Evolutionary conservation across 1,139 yeast genomes (phyloP), one percentile per base, ranked within the genome.

Genomic region (Magnusiomyces tetraspermus): DNA sequence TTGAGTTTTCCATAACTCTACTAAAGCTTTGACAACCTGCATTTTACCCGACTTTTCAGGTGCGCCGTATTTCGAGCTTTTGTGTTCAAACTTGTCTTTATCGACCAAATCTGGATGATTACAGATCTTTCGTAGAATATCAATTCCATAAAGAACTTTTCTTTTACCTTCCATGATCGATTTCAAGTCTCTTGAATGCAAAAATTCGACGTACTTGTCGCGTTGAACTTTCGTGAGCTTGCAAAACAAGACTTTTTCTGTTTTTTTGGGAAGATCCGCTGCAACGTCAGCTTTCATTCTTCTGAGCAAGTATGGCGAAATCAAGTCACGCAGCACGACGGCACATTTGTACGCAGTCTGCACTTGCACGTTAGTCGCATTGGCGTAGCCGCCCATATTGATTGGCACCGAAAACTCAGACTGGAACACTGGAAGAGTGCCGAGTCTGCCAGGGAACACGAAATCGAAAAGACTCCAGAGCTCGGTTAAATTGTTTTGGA

Each of bases 271-370:
- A 51, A 92, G 69, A 65, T 94, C 99, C 53, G 87, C 83, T 0
- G 99, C 99, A n/a, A 92, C 98, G 64, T 94, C 98, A 17, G 83
- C 80, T 66, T 92, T 92, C 67, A 94, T 81, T 50, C 99, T 72
- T 57, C 99, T 73, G 49, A 92, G 70, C 55, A 92, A 70, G 66
- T 90, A 92, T 0, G 98, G 98, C 1, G 96, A 81, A 8, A 92
- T 88, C 60, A 92, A 70, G 61, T 92, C 96, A 52, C 96, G 75
- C 50, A 92, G 69, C 1, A 92, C 84, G 8, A 90, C 95, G 0
- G 98, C 98, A 72, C 97, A 92, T 66, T 89, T 89, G 65, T 86
- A 90, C 1, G 97, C 97, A 0, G 97, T 84, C 65, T 92, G 97
- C 0, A 94, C 97, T 64, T 94, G 97, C 3, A 92, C 80, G 66